These are phyloP conservation scores for Phytophthora ramorum DNA, from an alignment of 352 stramenopile species.

Conservation along the genomic window DNA sequence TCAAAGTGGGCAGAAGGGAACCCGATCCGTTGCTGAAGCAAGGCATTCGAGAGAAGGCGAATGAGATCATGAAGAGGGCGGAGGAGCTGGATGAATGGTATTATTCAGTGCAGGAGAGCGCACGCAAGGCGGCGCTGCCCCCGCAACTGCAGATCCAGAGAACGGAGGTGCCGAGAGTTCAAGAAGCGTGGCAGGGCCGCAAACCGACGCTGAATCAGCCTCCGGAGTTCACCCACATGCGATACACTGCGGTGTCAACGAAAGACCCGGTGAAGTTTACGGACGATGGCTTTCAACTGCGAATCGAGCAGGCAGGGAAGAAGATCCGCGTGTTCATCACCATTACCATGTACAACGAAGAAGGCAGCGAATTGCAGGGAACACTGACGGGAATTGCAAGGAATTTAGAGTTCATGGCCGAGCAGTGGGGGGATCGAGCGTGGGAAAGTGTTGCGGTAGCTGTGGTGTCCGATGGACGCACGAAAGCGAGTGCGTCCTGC, in stretches of 20 bases:
- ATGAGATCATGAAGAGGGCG: slow-evolving; percentile 52
- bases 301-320: slow-evolving; percentile 39
- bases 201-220: slow-evolving; percentile 33
- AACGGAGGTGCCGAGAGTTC: slow-evolving; percentile 51
- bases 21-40: slow-evolving; percentile 47
- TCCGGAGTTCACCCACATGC: slow-evolving; percentile 53
- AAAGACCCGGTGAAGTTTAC: slow-evolving; percentile 55
- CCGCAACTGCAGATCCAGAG: slow-evolving; percentile 47
- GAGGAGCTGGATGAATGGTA: slow-evolving; percentile 58
- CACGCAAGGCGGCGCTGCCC: slow-evolving; percentile 41
- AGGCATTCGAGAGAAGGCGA: slow-evolving; percentile 52
- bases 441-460: slow-evolving; percentile 52
- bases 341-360: slow-evolving; percentile 65
- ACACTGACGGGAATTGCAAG: slow-evolving; percentile 50
- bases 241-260: slow-evolving; percentile 56
- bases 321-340: slow-evolving; percentile 58
- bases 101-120: slow-evolving; percentile 49
- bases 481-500: slow-evolving; percentile 45
- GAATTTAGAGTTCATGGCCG: slow-evolving; percentile 50
- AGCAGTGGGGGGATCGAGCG: slow-evolving; percentile 44
- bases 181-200: slow-evolving; percentile 44
- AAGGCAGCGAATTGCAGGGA: slow-evolving; percentile 44
- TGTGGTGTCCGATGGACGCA: slow-evolving; percentile 55
- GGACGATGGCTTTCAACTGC: slow-evolving; percentile 48
- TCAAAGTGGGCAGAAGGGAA: slow-evolving; percentile 44